A percentile compares a stretch with the other conserved stretches of the same genome.
These are phyloP conservation scores for Gossypium anomalum DNA, from an alignment of 345 rosid genomes.

Conservation along the genomic window DNA sequence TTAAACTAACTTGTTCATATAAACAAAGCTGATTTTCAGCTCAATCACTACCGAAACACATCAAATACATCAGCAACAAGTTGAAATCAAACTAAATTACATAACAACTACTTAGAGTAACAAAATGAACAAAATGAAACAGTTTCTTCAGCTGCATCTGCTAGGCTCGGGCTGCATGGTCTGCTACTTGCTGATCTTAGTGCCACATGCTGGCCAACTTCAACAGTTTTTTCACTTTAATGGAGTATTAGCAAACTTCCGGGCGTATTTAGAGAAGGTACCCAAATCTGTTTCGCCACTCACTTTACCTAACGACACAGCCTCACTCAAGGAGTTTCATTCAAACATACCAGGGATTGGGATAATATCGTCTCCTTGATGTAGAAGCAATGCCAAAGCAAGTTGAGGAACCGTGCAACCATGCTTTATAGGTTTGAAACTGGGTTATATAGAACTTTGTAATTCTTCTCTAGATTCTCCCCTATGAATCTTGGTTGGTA, in stretches of 20 bases:
- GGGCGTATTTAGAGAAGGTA: constrained; percentile 5
- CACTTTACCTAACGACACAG: constrained; percentile 33
- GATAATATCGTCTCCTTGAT: constrained; percentile 39
- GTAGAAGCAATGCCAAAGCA: constrained; percentile 45
- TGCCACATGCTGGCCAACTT: too few relatives aligned
- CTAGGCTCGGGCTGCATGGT: too few relatives aligned
- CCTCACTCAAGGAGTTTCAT: constrained; percentile 30
- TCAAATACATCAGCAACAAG: too few relatives aligned
- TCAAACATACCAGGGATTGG: constrained; percentile 43
- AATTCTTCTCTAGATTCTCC: constrained; percentile 44
- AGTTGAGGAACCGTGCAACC: constrained; percentile 38
- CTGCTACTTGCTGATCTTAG: too few relatives aligned
- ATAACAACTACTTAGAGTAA: too few relatives aligned
- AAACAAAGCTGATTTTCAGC: too few relatives aligned
- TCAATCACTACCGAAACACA: too few relatives aligned
- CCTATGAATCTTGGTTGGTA: constrained; percentile 38
- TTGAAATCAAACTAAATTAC: too few relatives aligned
- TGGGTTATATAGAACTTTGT: constrained; percentile 29
- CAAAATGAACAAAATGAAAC: too few relatives aligned
- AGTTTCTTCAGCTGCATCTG: too few relatives aligned
- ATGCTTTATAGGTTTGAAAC: constrained; percentile 30
- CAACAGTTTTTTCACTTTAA: constrained; percentile 8
- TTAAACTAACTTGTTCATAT: too few relatives aligned
- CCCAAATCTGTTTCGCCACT: constrained; percentile 23
- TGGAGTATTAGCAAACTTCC: constrained; percentile 37